Conservation (phyloP, 371 early-diverging fungal species). For the Actinomucor elegans region DNA sequence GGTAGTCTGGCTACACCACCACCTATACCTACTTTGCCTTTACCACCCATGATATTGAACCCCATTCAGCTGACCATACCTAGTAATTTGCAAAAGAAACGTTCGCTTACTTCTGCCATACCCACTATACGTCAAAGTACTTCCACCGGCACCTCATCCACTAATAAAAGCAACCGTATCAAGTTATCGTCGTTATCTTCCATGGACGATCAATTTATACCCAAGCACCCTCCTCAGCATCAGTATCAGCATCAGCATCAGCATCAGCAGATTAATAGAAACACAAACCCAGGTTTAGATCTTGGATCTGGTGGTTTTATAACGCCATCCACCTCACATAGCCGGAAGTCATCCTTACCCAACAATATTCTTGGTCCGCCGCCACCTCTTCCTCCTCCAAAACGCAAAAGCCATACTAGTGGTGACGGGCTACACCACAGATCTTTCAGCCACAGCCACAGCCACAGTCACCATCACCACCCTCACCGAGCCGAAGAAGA, state of each 20-base stretch:
- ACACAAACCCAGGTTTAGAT: neutral
- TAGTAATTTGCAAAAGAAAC: neutral
- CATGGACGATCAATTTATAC: neutral
- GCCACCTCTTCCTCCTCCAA: no score
- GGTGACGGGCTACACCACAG: no score
- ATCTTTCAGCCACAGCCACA: neutral
- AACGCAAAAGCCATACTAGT: conserved; percentile 7
- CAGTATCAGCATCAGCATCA: neutral
- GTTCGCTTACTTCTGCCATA: neutral
- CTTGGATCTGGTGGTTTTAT: conserved; percentile 1
- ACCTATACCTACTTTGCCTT: conserved; percentile 33
- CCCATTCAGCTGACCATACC: conserved; percentile 37
- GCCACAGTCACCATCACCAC: neutral
- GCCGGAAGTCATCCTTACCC: neutral
- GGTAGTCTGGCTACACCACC: conserved; percentile 49
- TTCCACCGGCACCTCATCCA: conserved; percentile 16
- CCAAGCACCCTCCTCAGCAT: no score
- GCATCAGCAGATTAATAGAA: neutral
- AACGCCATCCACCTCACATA: neutral
- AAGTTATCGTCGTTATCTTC: neutral
- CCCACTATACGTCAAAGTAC: neutral
- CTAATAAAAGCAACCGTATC: neutral
- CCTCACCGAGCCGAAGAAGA: neutral
- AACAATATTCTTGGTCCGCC: no score
- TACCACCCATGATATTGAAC: conserved; percentile 51